Base-by-base conservation (phyloP, 1,284 basidiomycete genomes). In the Apiotrichum porosum region DNA sequence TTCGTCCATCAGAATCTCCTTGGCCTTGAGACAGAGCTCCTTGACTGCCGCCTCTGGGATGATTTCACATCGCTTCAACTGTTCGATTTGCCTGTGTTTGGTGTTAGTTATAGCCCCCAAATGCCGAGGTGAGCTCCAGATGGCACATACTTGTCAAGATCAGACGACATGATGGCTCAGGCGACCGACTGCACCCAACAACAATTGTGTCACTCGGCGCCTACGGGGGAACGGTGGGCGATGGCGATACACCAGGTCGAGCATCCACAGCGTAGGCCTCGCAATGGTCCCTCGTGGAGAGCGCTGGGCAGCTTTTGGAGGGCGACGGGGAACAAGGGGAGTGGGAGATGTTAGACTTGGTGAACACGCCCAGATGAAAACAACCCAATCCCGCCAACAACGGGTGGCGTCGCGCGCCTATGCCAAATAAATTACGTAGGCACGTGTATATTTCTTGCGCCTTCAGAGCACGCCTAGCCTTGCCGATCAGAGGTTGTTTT, bases 1-100 rank as follows among this genome's bases (percentile, higher is more conserved):
- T 74, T 98, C 94, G 74, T 97, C 94, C 62, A 98, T 88, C 26
- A 94, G 77, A 52, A 97, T 94, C 75, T 97, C 94, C 54, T 93
- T 81, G 18, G 94, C 94, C 68, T 94, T 95, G 60, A 92, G 78
- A 72, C 94, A 98, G 24, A 98, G 79, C 61, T 86, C 80, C 68
- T 94, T 93, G 55, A 95, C 92, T 61, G 92, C 83, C 53, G 88
- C 84, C 72, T 97, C 92, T 18, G 89, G 87, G 61, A 97, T 92
- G 48, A 86, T 85, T 67, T 94, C 88, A 75, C 92, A 95, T 57
- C 86, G 83, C 67, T 83, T 82, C 42, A 95, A 81, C 71, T 93
- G 90, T 60, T 85, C 86, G 52, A 92, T 91, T 77, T 92, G 88
- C 44, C 69, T 71, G 42, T n/a, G n/a, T 28, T 28, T 6, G 12